Conservation (phyloP, 495 filamentous ascomycete genomes). For the Staphylotrichum tortipilum region DNA sequence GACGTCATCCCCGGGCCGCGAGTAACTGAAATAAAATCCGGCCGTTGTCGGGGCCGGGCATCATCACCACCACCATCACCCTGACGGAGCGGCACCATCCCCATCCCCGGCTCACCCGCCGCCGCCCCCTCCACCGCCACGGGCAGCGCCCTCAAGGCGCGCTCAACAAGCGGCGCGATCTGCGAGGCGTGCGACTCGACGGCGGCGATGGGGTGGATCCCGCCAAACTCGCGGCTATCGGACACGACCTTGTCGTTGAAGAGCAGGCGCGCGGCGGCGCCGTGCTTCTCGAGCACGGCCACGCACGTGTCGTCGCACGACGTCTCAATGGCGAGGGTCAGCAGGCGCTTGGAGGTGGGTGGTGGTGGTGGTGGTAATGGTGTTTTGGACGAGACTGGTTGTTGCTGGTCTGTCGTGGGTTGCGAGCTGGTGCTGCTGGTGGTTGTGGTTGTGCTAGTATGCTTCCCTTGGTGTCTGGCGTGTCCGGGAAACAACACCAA, state of each 20-base stretch:
- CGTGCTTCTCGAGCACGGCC: conserved; percentile 59
- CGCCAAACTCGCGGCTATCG: conserved; percentile 58
- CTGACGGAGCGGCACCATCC: too few species aligned
- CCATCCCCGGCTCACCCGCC: too few species aligned
- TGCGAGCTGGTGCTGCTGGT: not conserved
- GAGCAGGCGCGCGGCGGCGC: conserved; percentile 46
- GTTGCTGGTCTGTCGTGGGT: not conserved
- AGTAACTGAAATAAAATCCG: conserved; percentile 78
- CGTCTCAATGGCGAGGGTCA: conserved; percentile 85
- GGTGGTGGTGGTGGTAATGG: not conserved
- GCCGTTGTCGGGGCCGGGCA: too few species aligned
- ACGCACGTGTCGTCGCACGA: conserved; percentile 98
- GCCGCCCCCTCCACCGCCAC: too few species aligned
- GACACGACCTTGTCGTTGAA: conserved; percentile 80
- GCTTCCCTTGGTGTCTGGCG: not conserved
- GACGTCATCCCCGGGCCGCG: conserved; percentile 82
- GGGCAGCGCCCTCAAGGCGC: conserved; percentile 49
- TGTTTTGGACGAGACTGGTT: not conserved
- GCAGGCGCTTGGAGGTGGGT: not conserved
- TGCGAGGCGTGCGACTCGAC: conserved; percentile 62
- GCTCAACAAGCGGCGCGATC: conserved; percentile 55
- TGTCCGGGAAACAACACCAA: not conserved
- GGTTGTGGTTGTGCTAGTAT: not conserved
- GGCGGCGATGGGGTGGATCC: conserved; percentile 69
- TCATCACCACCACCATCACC: too few species aligned